Evolutionary conservation across 352 stramenopile genomes (phyloP).

Genomic region (Globisporangium emineosum): DNA sequence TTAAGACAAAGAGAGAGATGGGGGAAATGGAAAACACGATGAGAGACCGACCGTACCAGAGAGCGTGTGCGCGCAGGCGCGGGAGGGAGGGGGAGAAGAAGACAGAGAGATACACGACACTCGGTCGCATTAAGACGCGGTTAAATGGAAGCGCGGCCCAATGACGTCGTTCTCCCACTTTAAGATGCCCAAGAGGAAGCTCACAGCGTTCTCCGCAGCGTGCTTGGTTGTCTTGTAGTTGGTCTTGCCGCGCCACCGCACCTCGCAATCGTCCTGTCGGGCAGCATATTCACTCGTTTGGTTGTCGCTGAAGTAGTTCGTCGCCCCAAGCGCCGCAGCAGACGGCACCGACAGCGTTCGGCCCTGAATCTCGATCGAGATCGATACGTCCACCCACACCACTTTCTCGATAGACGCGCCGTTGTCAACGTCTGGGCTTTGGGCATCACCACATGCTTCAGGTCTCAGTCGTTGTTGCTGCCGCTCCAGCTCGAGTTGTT

Average conservation of each 20-base stretch:
- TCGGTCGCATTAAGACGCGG: slow-evolving; percentile 8
- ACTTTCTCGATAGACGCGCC: slow-evolving; percentile 15
- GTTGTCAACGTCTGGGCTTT: neutral
- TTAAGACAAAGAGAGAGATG: neutral
- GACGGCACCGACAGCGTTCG: neutral
- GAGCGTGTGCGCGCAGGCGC: neutral
- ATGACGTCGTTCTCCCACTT: slow-evolving; percentile 22
- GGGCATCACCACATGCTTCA: neutral
- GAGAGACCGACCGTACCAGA: neutral
- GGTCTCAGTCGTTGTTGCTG: neutral
- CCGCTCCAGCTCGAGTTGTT: neutral
- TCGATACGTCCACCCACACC: slow-evolving; percentile 32
- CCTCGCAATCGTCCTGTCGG: slow-evolving; percentile 19
- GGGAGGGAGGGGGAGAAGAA: neutral
- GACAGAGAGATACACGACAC: neutral
- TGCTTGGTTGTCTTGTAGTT: slow-evolving; percentile 26
- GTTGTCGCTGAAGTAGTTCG: neutral
- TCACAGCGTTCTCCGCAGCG: slow-evolving; percentile 19
- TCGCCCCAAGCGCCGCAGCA: neutral
- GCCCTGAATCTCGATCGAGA: slow-evolving; percentile 28
- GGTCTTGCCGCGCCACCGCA: slow-evolving; percentile 20
- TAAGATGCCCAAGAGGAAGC: slow-evolving; percentile 19
- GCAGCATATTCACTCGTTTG: neutral
- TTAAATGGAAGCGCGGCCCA: slow-evolving; percentile 20
- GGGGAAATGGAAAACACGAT: neutral